phyloP scores from a whole-genome alignment of 1,139 yeast species.

The Candida tropicalis region DNA sequence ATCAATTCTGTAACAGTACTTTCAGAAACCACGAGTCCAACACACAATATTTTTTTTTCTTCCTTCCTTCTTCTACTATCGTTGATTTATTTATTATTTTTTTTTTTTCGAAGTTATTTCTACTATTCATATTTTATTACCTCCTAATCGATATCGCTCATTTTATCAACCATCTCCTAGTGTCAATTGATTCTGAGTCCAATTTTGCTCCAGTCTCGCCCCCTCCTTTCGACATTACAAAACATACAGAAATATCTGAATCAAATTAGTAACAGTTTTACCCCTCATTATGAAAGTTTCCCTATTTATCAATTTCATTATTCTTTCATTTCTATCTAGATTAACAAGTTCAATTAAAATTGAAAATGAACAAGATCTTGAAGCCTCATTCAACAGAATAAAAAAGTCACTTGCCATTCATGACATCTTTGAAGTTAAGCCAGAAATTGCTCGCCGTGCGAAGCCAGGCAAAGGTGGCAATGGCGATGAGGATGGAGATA shows the following conservation, averaged over 20 bases:
- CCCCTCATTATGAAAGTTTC: constrained; percentile 2
- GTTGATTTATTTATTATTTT: too few species aligned
- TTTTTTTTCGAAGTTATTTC: too few species aligned
- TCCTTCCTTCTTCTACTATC: background rate
- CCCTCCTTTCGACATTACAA: background rate
- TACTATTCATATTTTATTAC: too few species aligned
- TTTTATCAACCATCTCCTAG: too few species aligned
- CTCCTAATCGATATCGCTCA: too few species aligned
- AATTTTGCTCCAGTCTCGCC: too few species aligned
- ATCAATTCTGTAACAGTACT: too few species aligned
- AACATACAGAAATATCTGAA: background rate
- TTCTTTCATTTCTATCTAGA: constrained; percentile 5
- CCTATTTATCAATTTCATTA: constrained; percentile 2
- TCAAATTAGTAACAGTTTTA: background rate
- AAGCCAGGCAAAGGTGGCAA: constrained; percentile 11
- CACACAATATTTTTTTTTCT: background rate
- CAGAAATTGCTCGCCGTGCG: constrained; percentile 6
- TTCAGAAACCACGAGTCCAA: background rate
- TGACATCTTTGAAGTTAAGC: constrained; percentile 29
- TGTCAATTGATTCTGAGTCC: too few species aligned
- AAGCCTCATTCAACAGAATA: constrained; percentile 27
- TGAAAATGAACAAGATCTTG: constrained; percentile 18
- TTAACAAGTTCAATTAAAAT: constrained; percentile 13
- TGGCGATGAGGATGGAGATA: constrained; percentile 20
- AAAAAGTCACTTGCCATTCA: constrained; percentile 27